Base-by-base conservation (phyloP, 2,329 filamentous ascomycete genomes). In the Aspergillus felis region DNA sequence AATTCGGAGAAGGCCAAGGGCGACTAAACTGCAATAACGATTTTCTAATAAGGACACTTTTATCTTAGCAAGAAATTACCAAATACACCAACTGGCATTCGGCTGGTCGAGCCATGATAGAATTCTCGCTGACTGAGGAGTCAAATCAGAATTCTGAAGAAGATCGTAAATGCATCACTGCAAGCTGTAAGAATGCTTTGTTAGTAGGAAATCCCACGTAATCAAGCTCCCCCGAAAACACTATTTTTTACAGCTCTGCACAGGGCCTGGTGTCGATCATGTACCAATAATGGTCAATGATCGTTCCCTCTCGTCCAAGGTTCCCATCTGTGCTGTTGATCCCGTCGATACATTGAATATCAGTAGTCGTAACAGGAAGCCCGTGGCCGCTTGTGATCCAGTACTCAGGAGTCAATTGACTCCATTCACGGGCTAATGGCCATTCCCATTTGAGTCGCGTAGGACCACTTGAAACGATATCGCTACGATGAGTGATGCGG, bases 331-430 rank as follows among this genome's bases (percentile, higher is more conserved):
- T 54, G 44, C 53, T 61, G 46, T 61, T 56, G 22, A 66, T 35
- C 17, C 60, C 62, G 24, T 63, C 53, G 41, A 64, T 60, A 14
- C 66, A 46, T 28, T 62, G 57, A n/a, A 63, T 54, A 75, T 78
- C 56, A 78, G 74, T 28, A 20, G 17, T 38, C 9, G 48, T 41
- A 24, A 53, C 47, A 8, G 32, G 42, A 5, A 25, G 10, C 2
- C 32, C 48, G 24, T 49, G 42, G 3, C 27, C 20, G 12, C 53
- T 56, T 5, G 56, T 58, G 17, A 60, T 56, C 58, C 56, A 58
- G 47, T 60, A 60, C 42, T 60, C 58, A 14, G 58, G 58, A 5
- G 50, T 53, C 3, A 51, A 52, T 50, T 60, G 56, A n/a, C 58
- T 60, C 10, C 56, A 60, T 28, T 60, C 54, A 2, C 50, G 50